phyloP scores from a whole-genome alignment of 345 rosid genomes.

The Eucalyptus dawsonii region DNA sequence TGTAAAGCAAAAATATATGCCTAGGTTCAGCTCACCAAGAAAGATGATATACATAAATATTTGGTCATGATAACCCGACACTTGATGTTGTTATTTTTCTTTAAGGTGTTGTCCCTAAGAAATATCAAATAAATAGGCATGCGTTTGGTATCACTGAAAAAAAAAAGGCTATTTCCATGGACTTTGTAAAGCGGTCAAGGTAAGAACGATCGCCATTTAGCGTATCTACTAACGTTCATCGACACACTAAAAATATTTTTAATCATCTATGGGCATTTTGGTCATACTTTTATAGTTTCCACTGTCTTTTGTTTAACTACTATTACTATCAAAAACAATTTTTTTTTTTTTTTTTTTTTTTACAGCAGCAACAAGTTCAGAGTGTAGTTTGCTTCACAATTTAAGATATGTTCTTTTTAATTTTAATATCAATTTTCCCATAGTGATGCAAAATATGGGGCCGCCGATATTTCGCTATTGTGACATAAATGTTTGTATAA shows the following conservation, averaged over 20 bases:
- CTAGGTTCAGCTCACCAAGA: not conserved
- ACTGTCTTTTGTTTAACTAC: not conserved
- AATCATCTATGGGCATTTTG: not conserved
- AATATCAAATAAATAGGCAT: no score
- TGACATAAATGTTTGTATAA: not conserved
- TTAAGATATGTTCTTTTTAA: not conserved
- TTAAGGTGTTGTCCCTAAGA: not conserved
- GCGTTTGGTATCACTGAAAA: not conserved
- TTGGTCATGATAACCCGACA: no score
- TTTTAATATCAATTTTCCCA: not conserved
- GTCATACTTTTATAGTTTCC: not conserved
- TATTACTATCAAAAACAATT: no score
- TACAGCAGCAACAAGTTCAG: not conserved
- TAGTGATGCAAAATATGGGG: not conserved
- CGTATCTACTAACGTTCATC: no score
- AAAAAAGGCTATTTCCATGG: not conserved
- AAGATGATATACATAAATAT: no score
- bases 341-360: no score
- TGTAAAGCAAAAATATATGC: not conserved
- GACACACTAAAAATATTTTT: not conserved
- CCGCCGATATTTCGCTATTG: not conserved
- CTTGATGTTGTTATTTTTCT: no score
- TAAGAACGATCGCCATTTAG: not conserved
- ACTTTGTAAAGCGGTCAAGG: not conserved
- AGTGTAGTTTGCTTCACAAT: not conserved